These are phyloP conservation scores for Magnaporthiopsis incrustans DNA, from an alignment of 2,329 filamentous ascomycete species.

Conservation along the genomic window DNA sequence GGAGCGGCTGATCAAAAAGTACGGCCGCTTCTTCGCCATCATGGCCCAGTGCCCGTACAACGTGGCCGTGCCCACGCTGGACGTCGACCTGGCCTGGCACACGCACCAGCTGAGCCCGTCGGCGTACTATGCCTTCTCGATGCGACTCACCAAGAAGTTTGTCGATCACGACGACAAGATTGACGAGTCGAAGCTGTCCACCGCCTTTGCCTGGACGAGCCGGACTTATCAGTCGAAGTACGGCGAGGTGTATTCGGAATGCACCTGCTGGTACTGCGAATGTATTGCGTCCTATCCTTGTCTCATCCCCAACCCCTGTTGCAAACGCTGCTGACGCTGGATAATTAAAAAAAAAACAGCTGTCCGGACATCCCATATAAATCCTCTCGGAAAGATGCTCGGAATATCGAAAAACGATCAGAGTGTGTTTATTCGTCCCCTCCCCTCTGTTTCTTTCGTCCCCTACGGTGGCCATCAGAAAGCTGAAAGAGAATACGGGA, in stretches of 20 bases:
- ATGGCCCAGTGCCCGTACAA: slow-evolving; percentile 39
- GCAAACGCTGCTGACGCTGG: background rate
- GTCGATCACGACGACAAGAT: slow-evolving; percentile 84
- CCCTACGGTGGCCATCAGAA: background rate
- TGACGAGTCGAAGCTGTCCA: slow-evolving; percentile 54
- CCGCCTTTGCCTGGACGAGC: slow-evolving; percentile 64
- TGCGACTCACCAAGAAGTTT: slow-evolving; percentile 42
- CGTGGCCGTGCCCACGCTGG: slow-evolving; percentile 61
- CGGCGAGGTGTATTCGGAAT: slow-evolving; percentile 63
- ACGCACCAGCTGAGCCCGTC: slow-evolving; percentile 65
- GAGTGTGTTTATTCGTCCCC: slow-evolving; percentile 17
- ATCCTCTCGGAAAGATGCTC: slow-evolving; percentile 35
- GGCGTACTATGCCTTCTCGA: slow-evolving; percentile 53
- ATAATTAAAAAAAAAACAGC: slow-evolving; percentile 21
- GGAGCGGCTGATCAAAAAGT: slow-evolving; percentile 55
- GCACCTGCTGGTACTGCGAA: slow-evolving; percentile 82
- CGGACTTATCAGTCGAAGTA: slow-evolving; percentile 60
- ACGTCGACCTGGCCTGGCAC: slow-evolving; percentile 72
- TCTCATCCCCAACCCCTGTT: no score
- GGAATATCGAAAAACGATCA: slow-evolving; percentile 37
- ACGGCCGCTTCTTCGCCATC: slow-evolving; percentile 53
- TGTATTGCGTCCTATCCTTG: slow-evolving; percentile 20
- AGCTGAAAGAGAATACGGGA: background rate
- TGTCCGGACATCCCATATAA: slow-evolving; percentile 49
- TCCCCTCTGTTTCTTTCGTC: background rate